Percentiles rank a stretch among this genome's conserved stretches.
phyloP scores from a whole-genome alignment of 2,329 filamentous ascomycete species.

The Fusarium sacchari region DNA sequence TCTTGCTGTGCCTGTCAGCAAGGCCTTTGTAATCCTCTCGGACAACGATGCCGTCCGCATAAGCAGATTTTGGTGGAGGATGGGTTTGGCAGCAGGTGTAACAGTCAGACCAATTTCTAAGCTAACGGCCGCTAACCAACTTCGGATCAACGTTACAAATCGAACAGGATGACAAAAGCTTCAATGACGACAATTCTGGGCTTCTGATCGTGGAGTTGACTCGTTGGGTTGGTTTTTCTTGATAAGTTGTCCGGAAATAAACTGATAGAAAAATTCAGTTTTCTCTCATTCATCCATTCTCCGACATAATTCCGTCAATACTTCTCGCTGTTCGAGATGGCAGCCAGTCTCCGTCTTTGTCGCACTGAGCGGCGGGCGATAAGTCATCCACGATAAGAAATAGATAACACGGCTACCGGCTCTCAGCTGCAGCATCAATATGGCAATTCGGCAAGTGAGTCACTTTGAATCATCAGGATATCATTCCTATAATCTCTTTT shows the following conservation, averaged over 20 bases:
- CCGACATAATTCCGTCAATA: fast-evolving
- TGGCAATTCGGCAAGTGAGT: conserved; percentile 2
- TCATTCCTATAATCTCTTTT: background rate
- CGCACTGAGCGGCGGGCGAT: background rate
- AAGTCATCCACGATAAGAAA: background rate
- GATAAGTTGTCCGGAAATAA: background rate
- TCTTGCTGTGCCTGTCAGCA: conserved; percentile 2
- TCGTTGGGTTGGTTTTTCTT: too few relatives aligned
- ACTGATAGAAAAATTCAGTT: fast-evolving
- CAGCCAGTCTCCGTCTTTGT: background rate
- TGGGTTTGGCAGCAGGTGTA: background rate
- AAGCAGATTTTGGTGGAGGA: background rate
- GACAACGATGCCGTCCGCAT: background rate
- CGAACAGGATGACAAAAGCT: conserved; percentile 15
- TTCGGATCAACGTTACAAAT: conserved; percentile 11
- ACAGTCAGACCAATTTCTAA: conserved; percentile 21
- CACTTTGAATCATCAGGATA: background rate
- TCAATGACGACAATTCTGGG: background rate
- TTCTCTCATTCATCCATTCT: too few relatives aligned
- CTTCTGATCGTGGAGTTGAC: background rate
- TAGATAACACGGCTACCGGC: background rate
- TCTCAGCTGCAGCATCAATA: background rate
- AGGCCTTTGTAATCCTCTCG: conserved; percentile 20
- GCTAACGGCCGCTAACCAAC: background rate
- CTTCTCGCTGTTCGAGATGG: background rate